Base-by-base conservation (phyloP, 306 rosid species). In the Cucurbita maxima region DNA sequence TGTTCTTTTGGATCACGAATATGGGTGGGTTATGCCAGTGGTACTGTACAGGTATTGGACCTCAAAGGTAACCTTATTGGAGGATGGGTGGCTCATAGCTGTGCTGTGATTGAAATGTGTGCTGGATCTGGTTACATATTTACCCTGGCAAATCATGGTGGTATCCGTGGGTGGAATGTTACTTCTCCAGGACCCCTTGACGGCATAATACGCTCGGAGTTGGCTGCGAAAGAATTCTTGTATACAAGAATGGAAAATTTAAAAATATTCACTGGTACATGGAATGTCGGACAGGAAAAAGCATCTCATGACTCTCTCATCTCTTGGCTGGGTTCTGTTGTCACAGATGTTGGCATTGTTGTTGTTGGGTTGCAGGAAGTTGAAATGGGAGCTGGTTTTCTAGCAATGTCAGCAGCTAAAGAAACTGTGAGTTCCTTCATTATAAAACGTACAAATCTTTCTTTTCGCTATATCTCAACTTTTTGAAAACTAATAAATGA, bases 351-450 rank as follows among this genome's bases (percentile, higher is more conserved):
- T 75, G 88, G 89, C 73, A 83, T 94, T 68, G 90, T 94, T 69
- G 95, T 94, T 75, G 92, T 90, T 78, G 98, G 98, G 83, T 77
- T 94, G 95, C 98, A 94, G 85, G 98, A 94, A 81, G 95, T 94
- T 87, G 98, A 94, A 83, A 94, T 90, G 98, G 98, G 98, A 7
- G 98, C 98, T 83, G 98, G 96, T 55, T 91, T 94, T 82, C 97
- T 94, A 22, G 98, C 98, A 62, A 84, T 90, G 92, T 90, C 98
- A 78, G 98, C 96, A 71, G 98, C 98, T 80, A 90, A 86, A 86
- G 98, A 94, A 81, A 90, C 98, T 76, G 98, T 94, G 76, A 87
- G 95, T 83, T 66, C 40, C 38, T 45, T 45, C 19, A 68, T 20
- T n/a, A 51, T 71, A 50, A 30, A 47, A 25, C 18, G 40, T 70